Evolutionary conservation across 108 stramenopile genomes (phyloP), one percentile per base, ranked within the genome.

Genomic region (Epithemia pelagica): DNA sequence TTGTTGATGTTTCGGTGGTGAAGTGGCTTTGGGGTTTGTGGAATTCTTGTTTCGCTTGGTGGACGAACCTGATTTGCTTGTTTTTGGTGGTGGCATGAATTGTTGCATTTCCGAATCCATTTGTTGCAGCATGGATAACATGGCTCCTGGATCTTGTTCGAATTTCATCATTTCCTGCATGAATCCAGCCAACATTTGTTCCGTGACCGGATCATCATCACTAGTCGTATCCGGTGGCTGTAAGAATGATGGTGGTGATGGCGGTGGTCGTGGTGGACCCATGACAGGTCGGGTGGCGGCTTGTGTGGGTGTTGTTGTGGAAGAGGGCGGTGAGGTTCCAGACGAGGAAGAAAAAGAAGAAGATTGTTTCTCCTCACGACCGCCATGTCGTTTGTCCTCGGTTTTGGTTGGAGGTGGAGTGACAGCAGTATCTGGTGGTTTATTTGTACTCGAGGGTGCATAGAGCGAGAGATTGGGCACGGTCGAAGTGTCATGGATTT

Each of bases 201-300:
- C 55, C 53, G 51, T n/a, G 24, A 54, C 55, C 10, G 64, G 15
- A 28, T 60, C 26, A 28, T 24, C 25, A 28, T 8, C 2, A 56
- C 15, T 26, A 15, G 24, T 26, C 25, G 24, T 20, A 19, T 52
- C 18, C 20, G 15, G 55, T 15, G 24, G 55, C 55, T 56, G 55
- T 26, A 56, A 26, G 24, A 56, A 56, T 15, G 24, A 26, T 2
- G 26, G 3, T 2, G 26, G 24, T 2, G 24, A 26, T 5, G 57
- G 26, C 21, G 57, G 57, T 58, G 59, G 59, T 60, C 27, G 59
- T 30, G 59, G 59, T 8, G 59, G 59, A 27, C 59, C 59, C 8
- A 30, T 30, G 15, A 60, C 59, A 2, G 59, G 59, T 60, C 59
- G 15, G 5, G 5, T 46, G 37, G 5, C 15, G 37, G 37, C 37